Percentiles rank a stretch among this genome's conserved stretches.
phyloP scores from a whole-genome alignment of 495 filamentous ascomycete genomes.

The Hyaloscypha hepaticicola region DNA sequence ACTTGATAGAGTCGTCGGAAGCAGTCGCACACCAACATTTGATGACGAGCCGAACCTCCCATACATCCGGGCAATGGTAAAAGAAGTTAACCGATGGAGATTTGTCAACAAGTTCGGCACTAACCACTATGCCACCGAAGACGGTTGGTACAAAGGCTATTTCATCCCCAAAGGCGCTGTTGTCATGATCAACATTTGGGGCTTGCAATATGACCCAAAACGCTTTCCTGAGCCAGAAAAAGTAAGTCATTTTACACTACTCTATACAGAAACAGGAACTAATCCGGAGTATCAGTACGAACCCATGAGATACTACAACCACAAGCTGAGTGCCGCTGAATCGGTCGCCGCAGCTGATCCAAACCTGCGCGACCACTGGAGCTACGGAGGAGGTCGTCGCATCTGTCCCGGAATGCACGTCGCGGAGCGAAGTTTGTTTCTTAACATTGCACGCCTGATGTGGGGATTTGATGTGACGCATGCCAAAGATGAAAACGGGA shows the following conservation, averaged over 20 bases:
- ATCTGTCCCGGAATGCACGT: conserved; percentile 58
- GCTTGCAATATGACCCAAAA: conserved; percentile 24
- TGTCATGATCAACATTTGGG: conserved; percentile 36
- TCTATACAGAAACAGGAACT: conserved; percentile 8
- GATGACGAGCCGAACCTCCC: conserved; percentile 44
- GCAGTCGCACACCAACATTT: conserved; percentile 45
- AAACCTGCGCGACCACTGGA: not conserved
- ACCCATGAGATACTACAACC: not conserved
- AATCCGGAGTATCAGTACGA: not conserved
- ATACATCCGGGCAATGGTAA: conserved; percentile 45
- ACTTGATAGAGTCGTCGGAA: conserved; percentile 52
- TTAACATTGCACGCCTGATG: conserved; percentile 56
- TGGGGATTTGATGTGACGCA: too few species aligned
- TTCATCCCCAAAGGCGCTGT: conserved; percentile 49
- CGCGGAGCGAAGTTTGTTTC: conserved; percentile 55
- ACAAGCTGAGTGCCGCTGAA: not conserved
- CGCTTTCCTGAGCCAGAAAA: conserved; percentile 3
- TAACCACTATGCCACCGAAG: conserved; percentile 44
- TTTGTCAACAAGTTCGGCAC: conserved; percentile 41
- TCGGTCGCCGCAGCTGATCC: conserved; percentile 34
- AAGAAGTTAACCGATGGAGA: conserved; percentile 53
- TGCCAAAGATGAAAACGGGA: too few species aligned
- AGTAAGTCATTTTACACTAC: not conserved
- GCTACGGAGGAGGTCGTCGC: conserved; percentile 61
- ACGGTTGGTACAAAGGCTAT: conserved; percentile 48